Evolutionary conservation across 371 early-diverging fungal genomes (phyloP).

Genomic region (Parasitella parasitica): DNA sequence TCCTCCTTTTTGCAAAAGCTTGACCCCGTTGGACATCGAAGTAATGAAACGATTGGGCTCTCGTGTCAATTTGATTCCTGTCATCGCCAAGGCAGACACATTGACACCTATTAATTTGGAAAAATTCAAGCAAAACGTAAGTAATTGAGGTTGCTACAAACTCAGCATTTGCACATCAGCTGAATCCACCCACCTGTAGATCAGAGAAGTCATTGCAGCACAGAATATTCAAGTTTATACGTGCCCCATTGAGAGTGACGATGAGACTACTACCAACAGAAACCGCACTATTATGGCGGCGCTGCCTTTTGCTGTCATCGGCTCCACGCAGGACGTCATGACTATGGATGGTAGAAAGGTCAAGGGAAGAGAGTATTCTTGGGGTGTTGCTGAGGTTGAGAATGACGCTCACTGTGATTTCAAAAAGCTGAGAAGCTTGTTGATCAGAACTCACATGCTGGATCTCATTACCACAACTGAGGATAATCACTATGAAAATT

Average conservation of each 20-base stretch:
- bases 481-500: conserved; percentile 91
- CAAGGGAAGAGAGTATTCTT: conserved; percentile 90
- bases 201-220: conserved; percentile 75
- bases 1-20: conserved; percentile 6
- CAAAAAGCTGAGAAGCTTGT: conserved; percentile 88
- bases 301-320: conserved; percentile 96
- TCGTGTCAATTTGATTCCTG: conserved; percentile 89
- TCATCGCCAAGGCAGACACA: conserved; percentile 94
- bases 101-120: conserved; percentile 80
- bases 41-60: conserved; percentile 85
- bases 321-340: conserved; percentile 84
- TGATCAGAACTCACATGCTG: conserved; percentile 94
- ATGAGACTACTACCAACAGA: conserved; percentile 76
- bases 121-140: conserved; percentile 80
- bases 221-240: conserved; percentile 82
- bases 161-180: background rate
- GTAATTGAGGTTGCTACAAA: background rate
- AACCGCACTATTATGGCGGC: conserved; percentile 86
- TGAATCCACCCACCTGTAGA: conserved; percentile 34
- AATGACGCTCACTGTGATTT: conserved; percentile 93
- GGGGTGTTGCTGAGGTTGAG: conserved; percentile 95
- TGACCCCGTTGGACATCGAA: conserved; percentile 84
- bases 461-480: conserved; percentile 90
- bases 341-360: conserved; percentile 76
- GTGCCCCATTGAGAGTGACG: conserved; percentile 89